Conservation (phyloP, 768 basidiomycete species). For the Pisolithus orientalis region DNA sequence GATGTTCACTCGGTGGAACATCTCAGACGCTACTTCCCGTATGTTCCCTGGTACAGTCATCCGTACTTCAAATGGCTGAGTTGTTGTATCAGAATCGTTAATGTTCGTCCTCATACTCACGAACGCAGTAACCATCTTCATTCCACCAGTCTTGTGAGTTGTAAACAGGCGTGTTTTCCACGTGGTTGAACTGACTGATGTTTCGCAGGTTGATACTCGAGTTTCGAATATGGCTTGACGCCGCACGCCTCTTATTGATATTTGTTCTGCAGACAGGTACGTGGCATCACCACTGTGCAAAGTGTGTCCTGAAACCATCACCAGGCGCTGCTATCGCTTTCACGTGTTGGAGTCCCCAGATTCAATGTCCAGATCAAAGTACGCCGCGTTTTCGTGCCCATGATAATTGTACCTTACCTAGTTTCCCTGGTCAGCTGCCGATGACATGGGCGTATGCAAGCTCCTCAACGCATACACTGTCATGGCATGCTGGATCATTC, state of each 20-base stretch:
- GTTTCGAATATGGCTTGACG: slow-evolving; percentile 51
- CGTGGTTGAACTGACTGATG: background rate
- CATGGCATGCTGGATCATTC: slow-evolving; percentile 48
- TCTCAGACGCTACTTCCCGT: slow-evolving; percentile 42
- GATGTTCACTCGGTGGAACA: slow-evolving; percentile 41
- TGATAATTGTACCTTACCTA: background rate
- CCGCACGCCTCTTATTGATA: slow-evolving; percentile 42
- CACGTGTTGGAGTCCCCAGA: slow-evolving; percentile 35
- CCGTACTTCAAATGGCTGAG: background rate
- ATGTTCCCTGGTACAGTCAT: slow-evolving; percentile 11
- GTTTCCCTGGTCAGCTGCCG: slow-evolving; percentile 25
- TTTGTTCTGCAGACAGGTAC: slow-evolving; percentile 41
- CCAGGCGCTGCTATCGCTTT: slow-evolving; percentile 40
- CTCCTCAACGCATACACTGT: slow-evolving; percentile 44
- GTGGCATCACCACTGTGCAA: slow-evolving; percentile 3
- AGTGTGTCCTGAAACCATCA: background rate
- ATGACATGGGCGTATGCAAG: slow-evolving; percentile 40
- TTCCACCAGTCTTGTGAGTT: slow-evolving; percentile 40
- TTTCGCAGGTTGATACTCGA: slow-evolving; percentile 35
- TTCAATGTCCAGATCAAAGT: slow-evolving; percentile 42
- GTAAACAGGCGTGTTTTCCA: background rate
- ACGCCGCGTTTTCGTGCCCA: slow-evolving; percentile 2
- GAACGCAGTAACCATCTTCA: slow-evolving; percentile 34
- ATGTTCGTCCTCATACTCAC: slow-evolving; percentile 38
- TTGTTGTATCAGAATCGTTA: slow-evolving; percentile 33